Conservation (phyloP, 179 eudicot species). For the Beta macrorhiza region DNA sequence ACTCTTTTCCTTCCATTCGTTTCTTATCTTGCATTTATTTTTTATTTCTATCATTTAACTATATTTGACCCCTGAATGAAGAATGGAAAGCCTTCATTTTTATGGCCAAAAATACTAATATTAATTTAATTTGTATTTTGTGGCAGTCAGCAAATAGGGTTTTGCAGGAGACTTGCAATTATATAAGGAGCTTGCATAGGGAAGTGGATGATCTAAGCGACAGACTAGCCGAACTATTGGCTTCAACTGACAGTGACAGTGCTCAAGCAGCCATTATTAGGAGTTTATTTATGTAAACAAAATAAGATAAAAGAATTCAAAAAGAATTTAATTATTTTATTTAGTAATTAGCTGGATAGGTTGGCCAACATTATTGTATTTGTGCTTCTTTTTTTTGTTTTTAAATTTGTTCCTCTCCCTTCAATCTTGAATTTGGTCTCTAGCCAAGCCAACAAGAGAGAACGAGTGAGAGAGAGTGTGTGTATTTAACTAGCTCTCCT, state of each 20-base stretch:
- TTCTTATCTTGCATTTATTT: constrained; percentile 28
- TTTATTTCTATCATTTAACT: not conserved
- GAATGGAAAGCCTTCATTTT: not conserved
- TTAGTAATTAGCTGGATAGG: constrained; percentile 27
- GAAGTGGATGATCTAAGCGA: constrained; percentile 49
- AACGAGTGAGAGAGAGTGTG: constrained; percentile 17
- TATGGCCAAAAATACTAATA: not conserved
- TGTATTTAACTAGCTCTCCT: constrained; percentile 30
- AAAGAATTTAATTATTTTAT: constrained; percentile 6
- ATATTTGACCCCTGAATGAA: too few species aligned
- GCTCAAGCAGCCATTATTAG: constrained; percentile 45
- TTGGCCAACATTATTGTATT: not conserved
- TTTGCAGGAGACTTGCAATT: constrained; percentile 43
- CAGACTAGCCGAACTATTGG: constrained; percentile 41
- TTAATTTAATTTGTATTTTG: not conserved
- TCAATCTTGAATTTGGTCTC: constrained; percentile 41
- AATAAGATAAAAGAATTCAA: not conserved
- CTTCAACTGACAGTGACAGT: constrained; percentile 39
- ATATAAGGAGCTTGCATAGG: constrained; percentile 39
- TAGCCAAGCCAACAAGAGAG: constrained; percentile 23
- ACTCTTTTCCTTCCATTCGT: constrained; percentile 24
- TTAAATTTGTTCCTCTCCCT: constrained; percentile 27
- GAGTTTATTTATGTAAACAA: constrained; percentile 35
- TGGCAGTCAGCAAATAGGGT: constrained; percentile 42
- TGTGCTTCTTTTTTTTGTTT: not conserved